Evolutionary conservation across 2,329 filamentous ascomycete genomes (phyloP).

Genomic region (Ophiostoma quercus): DNA sequence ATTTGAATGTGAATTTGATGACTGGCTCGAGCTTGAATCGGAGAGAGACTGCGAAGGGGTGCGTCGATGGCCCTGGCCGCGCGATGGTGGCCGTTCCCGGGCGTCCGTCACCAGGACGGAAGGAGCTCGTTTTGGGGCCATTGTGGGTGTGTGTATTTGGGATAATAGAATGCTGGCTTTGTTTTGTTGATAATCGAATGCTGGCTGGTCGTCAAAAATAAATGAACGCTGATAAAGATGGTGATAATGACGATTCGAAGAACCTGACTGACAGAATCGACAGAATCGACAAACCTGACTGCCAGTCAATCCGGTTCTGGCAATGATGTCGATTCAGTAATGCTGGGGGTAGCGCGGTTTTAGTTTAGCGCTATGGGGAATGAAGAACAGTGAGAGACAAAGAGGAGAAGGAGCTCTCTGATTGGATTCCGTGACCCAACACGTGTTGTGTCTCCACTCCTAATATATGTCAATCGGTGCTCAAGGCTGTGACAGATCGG

Average conservation of each 20-base stretch:
- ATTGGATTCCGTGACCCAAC: no score
- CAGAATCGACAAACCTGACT: neutral
- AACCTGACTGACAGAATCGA: neutral
- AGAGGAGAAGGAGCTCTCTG: neutral
- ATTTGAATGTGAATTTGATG: neutral
- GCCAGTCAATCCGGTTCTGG: neutral
- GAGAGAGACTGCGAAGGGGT: neutral
- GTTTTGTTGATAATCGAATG: neutral
- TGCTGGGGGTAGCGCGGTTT: neutral
- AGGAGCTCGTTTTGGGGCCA: slow-evolving; percentile 50
- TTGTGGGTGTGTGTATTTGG: neutral
- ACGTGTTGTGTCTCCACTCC: no score
- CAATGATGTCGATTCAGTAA: neutral
- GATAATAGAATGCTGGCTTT: neutral
- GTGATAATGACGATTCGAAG: neutral
- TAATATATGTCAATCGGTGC: no score
- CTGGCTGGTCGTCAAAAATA: neutral
- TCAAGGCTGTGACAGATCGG: neutral
- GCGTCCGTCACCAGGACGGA: slow-evolving; percentile 59
- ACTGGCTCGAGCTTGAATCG: neutral
- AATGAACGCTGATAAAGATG: neutral
- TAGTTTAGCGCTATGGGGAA: neutral
- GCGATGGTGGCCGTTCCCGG: slow-evolving; percentile 42
- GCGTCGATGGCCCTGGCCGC: slow-evolving; percentile 26
- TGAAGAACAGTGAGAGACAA: neutral